Conservation (phyloP, 2,329 filamentous ascomycete species). For the Immersiporthe knoxdaviesiana region DNA sequence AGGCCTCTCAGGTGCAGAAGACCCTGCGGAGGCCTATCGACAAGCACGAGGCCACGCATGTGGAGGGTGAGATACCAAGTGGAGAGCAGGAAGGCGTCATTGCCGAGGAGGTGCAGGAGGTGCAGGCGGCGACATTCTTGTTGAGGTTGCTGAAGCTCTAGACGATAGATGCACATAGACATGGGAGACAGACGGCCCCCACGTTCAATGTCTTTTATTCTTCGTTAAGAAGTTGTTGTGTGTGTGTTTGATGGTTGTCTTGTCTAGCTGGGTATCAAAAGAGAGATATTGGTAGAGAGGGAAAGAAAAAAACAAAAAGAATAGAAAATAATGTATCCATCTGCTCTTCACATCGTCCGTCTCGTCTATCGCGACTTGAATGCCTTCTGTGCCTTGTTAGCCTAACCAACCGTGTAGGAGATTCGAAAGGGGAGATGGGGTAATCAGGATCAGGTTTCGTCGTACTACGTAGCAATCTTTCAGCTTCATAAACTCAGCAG, state of each 20-base stretch:
- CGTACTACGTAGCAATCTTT: slow-evolving; percentile 87
- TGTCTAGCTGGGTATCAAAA: slow-evolving; percentile 14
- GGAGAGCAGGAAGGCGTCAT: slow-evolving; percentile 64
- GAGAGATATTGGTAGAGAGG: background rate
- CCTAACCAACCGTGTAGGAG: background rate
- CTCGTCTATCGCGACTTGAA: slow-evolving; percentile 22
- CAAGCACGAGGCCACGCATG: slow-evolving; percentile 63
- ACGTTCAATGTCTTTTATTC: background rate
- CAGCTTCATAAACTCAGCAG: slow-evolving; percentile 78
- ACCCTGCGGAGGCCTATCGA: slow-evolving; percentile 77
- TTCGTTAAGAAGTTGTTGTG: background rate
- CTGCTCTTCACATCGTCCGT: too few relatives aligned
- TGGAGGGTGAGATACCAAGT: slow-evolving; percentile 59
- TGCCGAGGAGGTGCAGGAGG: slow-evolving; percentile 80
- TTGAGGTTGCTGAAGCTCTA: slow-evolving; percentile 43
- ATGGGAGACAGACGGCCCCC: background rate
- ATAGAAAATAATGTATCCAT: slow-evolving; percentile 12
- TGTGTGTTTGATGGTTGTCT: background rate
- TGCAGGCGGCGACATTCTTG: slow-evolving; percentile 80
- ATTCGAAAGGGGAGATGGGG: background rate
- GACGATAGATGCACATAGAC: background rate
- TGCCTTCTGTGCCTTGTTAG: slow-evolving; percentile 24
- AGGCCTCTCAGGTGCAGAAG: slow-evolving; percentile 73
- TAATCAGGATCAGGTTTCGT: slow-evolving; percentile 6
- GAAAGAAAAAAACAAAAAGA: background rate